Evolutionary conservation across 441 rosid species (phyloP), one percentile per base, ranked within the genome.

Genomic region (Adansonia madagascariensis): DNA sequence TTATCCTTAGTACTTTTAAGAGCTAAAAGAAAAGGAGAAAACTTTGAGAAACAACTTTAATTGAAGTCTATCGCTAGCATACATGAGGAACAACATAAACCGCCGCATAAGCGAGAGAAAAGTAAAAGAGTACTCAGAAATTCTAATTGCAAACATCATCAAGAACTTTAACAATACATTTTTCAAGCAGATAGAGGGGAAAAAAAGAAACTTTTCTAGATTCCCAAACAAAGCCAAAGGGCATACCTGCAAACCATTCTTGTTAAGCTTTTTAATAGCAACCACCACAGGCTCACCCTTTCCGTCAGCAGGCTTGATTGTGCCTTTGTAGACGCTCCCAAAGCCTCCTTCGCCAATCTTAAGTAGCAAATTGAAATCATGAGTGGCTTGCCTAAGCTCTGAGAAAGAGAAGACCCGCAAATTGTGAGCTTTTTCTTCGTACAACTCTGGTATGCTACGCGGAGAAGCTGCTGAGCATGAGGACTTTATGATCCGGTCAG

Each of bases 291-390:
- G 64, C 4, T 86, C 86, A 14, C 84, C 88, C 6, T 80, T 77
- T 41, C 86, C 85, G 75, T 79, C 78, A 8, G 41, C 75, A 75
- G 84, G 79, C 74, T 69, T 81, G 70, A 93, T 84, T 17, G 86
- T 70, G 18, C 96, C 98, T 77, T 85, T 91, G 49, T 90, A 93
- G 6, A 92, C 96, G 66, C 82, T 76, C 62, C 98, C 96, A 56
- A 92, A 95, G 15, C 99, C 99, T 31, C 99, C 98, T 88, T 93
- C 93, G 7, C 98, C 98, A 24, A 95, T 88, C 90, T 86, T 92
- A 50, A 87, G 83, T 60, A 78, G 74, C 84, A 94, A 81, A 80
- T 47, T 86, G 79, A 95, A 95, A 35, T 86, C 90, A 80, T 77
- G 49, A 0, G 97, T 88, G 2, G 96, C 96, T 62, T 86, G 84